Base-by-base conservation (phyloP, 805 yeast genomes). In the Cyberlindnera sargentensis region DNA sequence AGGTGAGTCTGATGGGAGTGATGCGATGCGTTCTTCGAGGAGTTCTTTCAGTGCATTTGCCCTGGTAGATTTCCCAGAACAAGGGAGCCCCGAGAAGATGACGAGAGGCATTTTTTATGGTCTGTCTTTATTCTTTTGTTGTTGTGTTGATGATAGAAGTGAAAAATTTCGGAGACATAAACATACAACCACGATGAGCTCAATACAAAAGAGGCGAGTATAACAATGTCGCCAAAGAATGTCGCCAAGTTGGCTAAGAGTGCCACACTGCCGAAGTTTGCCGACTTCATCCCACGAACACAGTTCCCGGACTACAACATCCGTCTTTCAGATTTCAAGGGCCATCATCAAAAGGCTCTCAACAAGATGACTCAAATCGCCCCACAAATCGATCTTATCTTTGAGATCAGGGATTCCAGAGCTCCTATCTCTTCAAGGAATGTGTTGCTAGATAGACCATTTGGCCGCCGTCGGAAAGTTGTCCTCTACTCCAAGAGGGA, bases 351-450 rank as follows among this genome's bases (percentile, higher is more conserved):
- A 47, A 80, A 78, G 47, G 95, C 96, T 0, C 66, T 91, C 28
- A 73, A 78, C 38, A 73, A 67, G 47, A 77, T 90, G 66, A 72
- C 78, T 10, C 76, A 74, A 32, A 60, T 87, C 29, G 77, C 91
- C 2, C 89, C 93, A 4, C 90, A 86, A 52, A 70, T 89, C 15
- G 95, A 91, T 57, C 62, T 88, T 37, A 75, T 93, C 3, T 62
- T 91, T 6, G 99, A 93, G 56, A 74, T 93, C 7, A 65, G 98
- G 56, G 99, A 93, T 60, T 70, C 91, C 2, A 65, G 99, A 47
- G 95, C 96, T 0, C 99, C 99, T 0, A 52, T 90, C 2, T 74
- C 91, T 3, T 82, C 96, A 1, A 72, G 88, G 39, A 91, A 91
- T 57, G 80, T 80, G 2, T 68, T 90, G n/a, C 73, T 91, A 43